A percentile compares a stretch with the other conserved stretches of the same genome.
These are phyloP conservation scores for Apophysomyces variabilis DNA, from an alignment of 371 early-diverging fungal genomes.

Conservation along the genomic window DNA sequence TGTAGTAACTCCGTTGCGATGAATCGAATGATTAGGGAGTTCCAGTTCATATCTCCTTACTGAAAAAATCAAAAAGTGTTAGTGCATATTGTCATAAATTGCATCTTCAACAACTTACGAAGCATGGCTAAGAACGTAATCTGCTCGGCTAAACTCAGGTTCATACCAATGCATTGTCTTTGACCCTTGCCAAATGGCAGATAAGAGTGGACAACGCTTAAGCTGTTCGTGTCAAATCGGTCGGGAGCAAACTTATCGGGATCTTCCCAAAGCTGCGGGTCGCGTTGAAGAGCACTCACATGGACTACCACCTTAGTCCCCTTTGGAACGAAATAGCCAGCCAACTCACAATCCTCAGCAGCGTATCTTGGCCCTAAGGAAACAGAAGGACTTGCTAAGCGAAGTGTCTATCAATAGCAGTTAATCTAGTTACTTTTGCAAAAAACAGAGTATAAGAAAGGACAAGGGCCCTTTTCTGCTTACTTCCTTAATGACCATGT, in stretches of 20 bases:
- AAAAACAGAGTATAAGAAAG: too few species aligned
- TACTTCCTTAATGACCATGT: constrained; percentile 43
- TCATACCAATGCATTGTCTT: constrained; percentile 34
- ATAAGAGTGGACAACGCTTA: constrained; percentile 19
- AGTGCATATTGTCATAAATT: neutral
- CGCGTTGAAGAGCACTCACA: constrained; percentile 15
- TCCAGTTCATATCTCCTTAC: constrained; percentile 28
- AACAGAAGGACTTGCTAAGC: constrained; percentile 18
- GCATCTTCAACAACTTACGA: constrained; percentile 15
- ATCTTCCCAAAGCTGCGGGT: constrained; percentile 24
- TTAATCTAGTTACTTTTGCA: constrained; percentile 8
- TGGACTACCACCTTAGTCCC: constrained; percentile 14
- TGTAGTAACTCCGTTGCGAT: constrained; percentile 13
- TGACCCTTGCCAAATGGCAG: constrained; percentile 49
- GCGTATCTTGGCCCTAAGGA: constrained; percentile 4
- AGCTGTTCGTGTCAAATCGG: constrained; percentile 40
- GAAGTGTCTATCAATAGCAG: constrained; percentile 25
- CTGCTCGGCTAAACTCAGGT: constrained; percentile 25
- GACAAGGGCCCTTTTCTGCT: neutral
- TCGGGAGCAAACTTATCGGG: constrained; percentile 52
- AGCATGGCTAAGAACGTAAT: constrained; percentile 22
- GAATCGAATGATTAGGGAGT: constrained; percentile 21
- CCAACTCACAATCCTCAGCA: constrained; percentile 12
- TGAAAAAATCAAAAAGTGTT: neutral
- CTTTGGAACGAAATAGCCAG: constrained; percentile 13